These are phyloP conservation scores for Mortierella sp. DNA, from an alignment of 371 early-diverging fungal genomes.

Conservation along the genomic window DNA sequence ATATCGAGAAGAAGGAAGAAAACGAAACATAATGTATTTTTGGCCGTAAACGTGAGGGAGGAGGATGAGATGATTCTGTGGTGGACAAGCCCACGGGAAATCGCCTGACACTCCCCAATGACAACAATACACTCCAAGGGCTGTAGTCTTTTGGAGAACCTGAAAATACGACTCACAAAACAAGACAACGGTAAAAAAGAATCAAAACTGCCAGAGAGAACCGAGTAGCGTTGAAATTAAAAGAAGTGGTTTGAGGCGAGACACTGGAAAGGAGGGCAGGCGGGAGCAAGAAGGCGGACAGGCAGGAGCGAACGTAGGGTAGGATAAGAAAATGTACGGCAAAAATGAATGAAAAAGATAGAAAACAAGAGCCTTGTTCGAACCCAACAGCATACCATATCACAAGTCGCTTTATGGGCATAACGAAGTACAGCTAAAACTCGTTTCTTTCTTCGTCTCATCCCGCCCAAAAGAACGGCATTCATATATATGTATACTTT, in stretches of 20 bases:
- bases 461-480: neutral
- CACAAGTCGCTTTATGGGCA: neutral
- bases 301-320: neutral
- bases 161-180: neutral
- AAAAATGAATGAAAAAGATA: neutral
- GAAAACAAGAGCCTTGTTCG: neutral
- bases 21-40: neutral
- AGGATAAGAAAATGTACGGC: neutral
- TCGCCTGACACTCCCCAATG: neutral
- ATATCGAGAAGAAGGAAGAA: neutral
- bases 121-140: neutral
- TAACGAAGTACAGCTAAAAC: neutral
- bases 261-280: neutral
- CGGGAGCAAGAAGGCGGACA: neutral
- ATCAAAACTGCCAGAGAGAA: neutral
- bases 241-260: slow-evolving; percentile 3
- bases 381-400: neutral
- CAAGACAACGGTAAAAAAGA: neutral
- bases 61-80: neutral
- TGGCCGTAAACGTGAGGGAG: neutral
- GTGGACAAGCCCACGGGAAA: neutral
- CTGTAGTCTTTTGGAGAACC: neutral
- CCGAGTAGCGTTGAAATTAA: too few relatives aligned
- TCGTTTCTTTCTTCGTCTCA: neutral
- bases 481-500: neutral